Evolutionary conservation across 2,329 filamentous ascomycete genomes (phyloP), one percentile per base, ranked within the genome.

Genomic region (Cytospora paraplurivora): DNA sequence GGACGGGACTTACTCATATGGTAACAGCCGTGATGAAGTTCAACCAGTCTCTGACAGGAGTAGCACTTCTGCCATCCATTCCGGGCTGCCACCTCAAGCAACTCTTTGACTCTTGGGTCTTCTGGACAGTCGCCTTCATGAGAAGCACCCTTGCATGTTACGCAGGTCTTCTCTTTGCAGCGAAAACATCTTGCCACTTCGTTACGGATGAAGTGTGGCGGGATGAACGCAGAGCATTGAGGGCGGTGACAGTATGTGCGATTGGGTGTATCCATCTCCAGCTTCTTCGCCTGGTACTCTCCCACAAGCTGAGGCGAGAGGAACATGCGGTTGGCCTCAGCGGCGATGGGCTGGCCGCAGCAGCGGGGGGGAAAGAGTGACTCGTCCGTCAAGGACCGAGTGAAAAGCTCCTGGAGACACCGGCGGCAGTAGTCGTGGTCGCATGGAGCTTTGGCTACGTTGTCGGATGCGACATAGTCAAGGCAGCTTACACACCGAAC

Each of bases 51-150:
- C 2, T 66, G 68, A 67, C 85, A 88, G 0, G 66, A 63, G 3
- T 69, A 71, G 63, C 85, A 88, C 1, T 78, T 73, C 69, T 83
- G 78, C 85, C 84, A 87, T 1, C 77, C 75, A 5, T 81, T 71
- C 6, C 74, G 65, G 0, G 66, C 63, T 0, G 81, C 82, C 0
- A 80, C 52, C 0, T 70, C 61, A 0, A 84, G 67, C 0, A 84
- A 59, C 44, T 77, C 69, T 50, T 80, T 72, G 0, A 79, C 64
- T 0, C 69, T 69, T 0, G 67, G 59, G 50, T 86, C 81, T 0
- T 78, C 58, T 0, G 79, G 78, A 64, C 84, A 88, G 19, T 83
- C 78, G 0, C 76, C 78, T 0, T 38, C 21, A 62, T 88, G 85
- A 0, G 71, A 68, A 2, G 62, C 58, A 0, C 66, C 69, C 68